phyloP scores from a whole-genome alignment of 345 rosid genomes.

The Eucalyptus sp. region DNA sequence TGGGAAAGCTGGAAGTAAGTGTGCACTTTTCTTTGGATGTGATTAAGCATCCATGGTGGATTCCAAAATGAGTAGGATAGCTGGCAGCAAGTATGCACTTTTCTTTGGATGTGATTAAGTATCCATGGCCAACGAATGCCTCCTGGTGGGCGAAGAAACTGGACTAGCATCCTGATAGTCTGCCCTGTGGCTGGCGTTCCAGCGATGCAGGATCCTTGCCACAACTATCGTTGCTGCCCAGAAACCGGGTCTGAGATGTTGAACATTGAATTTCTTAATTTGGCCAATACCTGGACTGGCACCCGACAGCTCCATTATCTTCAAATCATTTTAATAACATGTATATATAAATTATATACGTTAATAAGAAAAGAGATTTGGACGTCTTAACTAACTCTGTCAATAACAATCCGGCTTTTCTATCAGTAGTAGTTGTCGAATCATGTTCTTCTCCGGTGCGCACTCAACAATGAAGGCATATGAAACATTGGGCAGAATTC shows the following conservation, averaged over 20 bases:
- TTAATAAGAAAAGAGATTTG: not conserved
- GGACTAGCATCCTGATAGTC: not conserved
- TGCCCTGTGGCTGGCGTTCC: not conserved
- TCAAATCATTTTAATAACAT: not conserved
- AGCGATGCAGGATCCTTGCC: not conserved
- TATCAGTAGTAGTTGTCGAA: not conserved
- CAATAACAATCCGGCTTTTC: not conserved
- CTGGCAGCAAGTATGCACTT: too few species aligned
- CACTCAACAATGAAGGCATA: not conserved
- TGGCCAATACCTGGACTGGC: not conserved
- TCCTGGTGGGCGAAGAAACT: not conserved
- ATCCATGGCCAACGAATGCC: not conserved
- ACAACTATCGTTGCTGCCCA: not conserved
- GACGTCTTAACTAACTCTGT: not conserved
- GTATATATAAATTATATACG: not conserved
- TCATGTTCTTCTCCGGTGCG: not conserved
- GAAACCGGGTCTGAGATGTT: not conserved
- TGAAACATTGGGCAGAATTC: not conserved
- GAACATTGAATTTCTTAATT: not conserved
- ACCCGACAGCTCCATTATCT: not conserved
- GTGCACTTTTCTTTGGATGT: not conserved
- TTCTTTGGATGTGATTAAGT: too few species aligned
- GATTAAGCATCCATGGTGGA: not conserved
- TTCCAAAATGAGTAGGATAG: not conserved
- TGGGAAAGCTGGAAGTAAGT: rapidly evolving